Evolutionary conservation across 129 eudicot genomes (phyloP), one percentile per base, ranked within the genome.

Genomic region (Flaveria brownii): DNA sequence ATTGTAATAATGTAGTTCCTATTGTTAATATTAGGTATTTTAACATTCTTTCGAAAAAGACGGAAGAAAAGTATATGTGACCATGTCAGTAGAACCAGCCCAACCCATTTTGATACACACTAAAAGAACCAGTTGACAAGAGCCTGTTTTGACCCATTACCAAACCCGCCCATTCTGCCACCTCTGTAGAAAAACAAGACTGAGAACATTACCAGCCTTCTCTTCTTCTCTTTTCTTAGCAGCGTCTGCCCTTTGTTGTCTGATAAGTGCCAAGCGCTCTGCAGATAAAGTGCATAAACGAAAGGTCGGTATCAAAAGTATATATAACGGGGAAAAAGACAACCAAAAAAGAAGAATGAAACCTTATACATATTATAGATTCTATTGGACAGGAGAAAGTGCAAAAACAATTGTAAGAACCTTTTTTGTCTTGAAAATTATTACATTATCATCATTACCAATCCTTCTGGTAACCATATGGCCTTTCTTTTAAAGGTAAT

Each of bases 191-290:
- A 47, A 47, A 47, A 54, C 23, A 43, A 50, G 28, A 41, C 30
- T 36, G 3, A 71, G 13, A 14, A 41, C 26, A 49, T 56, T 87
- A 89, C 97, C 97, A 80, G 97, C 97, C 80, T 92, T 92, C 87
- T 92, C 97, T 81, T 92, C 97, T 70, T 92, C 96, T 4, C 96
- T 87, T 80, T 92, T 92, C 83, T 81, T 89, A 73, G 96, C 97
- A 78, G 96, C 97, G 26, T 87, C 97, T 56, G 92, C 96, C 88
- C 96, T 92, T 81, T 92, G 97, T 70, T 92, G 91, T 50, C 97
- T 86, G 45, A 92, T 89, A 52, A 92, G 96, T 33, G 92, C 95
- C 74, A 92, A 82, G 3, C 97, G 92, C 74, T 92, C 97, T 92
- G 87, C 90, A 82, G 55, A 49, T 59, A 60, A 56, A 80, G 12